Evolutionary conservation across 139 green algal species (phyloP).

Genomic region (Nannochloris sp.): DNA sequence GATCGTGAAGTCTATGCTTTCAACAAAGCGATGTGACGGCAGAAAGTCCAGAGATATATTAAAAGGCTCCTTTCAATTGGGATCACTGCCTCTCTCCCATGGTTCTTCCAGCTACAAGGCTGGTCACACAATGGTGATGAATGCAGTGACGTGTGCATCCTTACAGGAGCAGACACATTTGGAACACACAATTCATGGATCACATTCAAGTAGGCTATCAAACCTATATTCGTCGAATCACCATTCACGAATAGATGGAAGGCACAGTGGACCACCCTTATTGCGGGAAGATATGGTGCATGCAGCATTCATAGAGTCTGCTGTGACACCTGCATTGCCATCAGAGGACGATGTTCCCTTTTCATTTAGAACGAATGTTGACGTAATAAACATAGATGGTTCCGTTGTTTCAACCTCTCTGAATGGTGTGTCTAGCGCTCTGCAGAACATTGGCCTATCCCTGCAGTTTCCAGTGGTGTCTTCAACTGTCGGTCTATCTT

Average conservation of each 20-base stretch:
- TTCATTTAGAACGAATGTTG: constrained; percentile 41
- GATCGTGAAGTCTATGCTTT: constrained; percentile 20
- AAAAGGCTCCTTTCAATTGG: too few relatives aligned
- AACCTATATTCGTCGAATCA: too few relatives aligned
- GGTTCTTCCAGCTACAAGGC: too few relatives aligned
- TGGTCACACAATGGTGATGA: too few relatives aligned
- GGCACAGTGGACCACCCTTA: too few relatives aligned
- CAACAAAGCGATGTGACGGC: constrained; percentile 26
- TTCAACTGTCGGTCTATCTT: too few relatives aligned
- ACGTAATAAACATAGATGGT: constrained; percentile 52
- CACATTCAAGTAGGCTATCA: too few relatives aligned
- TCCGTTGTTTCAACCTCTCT: constrained; percentile 44
- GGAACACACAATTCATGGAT: too few relatives aligned
- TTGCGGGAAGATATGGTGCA: constrained; percentile 82
- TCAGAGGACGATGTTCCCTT: constrained; percentile 44
- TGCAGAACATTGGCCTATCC: constrained; percentile 49
- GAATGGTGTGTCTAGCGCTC: constrained; percentile 38
- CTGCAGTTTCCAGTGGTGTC: constrained; percentile 2
- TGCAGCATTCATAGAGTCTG: constrained; percentile 76
- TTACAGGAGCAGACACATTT: too few relatives aligned
- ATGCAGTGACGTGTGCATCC: too few relatives aligned
- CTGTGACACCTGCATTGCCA: constrained; percentile 72
- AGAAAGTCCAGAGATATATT: constrained; percentile 20
- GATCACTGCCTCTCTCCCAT: too few relatives aligned
- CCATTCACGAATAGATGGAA: too few relatives aligned